These are phyloP conservation scores for Avicennia marina DNA, from an alignment of 257 asterid genomes.

Conservation along the genomic window DNA sequence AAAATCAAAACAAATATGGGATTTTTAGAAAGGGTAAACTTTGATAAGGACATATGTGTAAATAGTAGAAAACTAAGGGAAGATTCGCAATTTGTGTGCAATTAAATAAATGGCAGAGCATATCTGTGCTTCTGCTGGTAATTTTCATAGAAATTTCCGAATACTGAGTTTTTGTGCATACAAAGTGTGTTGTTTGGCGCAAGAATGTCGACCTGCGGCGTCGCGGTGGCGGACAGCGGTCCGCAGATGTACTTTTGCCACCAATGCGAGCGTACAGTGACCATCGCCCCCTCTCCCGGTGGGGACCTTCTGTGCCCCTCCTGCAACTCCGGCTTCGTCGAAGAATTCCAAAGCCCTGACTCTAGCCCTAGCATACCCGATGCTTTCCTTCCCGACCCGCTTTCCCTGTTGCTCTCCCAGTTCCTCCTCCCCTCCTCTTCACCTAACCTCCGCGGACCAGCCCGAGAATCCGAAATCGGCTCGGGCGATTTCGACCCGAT, in stretches of 20 bases:
- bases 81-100: no score
- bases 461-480: slow-evolving; percentile 20
- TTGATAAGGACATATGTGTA: no score
- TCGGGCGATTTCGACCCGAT: slow-evolving; percentile 44
- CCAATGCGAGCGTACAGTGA: slow-evolving; percentile 33
- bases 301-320: slow-evolving; percentile 35
- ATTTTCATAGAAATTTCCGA: no score
- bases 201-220: slow-evolving; percentile 40
- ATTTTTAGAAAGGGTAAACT: no score
- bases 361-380: slow-evolving; percentile 26
- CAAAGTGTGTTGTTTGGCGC: neutral
- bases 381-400: slow-evolving; percentile 30
- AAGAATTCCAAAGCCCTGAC: slow-evolving; percentile 49
- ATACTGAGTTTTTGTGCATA: no score
- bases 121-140: no score
- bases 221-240: slow-evolving; percentile 25
- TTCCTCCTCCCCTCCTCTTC: slow-evolving; percentile 25
- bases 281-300: slow-evolving; percentile 26
- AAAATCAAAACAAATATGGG: no score
- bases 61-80: no score
- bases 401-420: slow-evolving; percentile 32
- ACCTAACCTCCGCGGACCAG: slow-evolving; percentile 22
- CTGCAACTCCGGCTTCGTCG: slow-evolving; percentile 6
- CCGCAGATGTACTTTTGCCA: slow-evolving; percentile 44
- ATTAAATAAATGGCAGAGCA: no score